Conservation (phyloP, 83 land plant species). For the Diphasiastrum complanatum region DNA sequence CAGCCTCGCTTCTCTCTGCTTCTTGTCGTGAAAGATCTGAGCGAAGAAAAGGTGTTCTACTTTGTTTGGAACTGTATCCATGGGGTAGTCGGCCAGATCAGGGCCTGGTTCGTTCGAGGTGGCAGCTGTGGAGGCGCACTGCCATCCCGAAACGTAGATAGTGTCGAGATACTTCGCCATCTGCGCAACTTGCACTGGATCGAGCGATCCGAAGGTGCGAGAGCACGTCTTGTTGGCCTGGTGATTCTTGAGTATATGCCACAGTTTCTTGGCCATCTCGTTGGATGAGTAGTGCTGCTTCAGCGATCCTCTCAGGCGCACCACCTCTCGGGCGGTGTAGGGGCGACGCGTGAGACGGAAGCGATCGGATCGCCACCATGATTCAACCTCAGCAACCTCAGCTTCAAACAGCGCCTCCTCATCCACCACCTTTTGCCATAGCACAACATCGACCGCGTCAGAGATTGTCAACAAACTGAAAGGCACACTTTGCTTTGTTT, state of each 20-base stretch:
- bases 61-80: slow-evolving; percentile 93
- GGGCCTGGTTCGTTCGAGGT: slow-evolving; percentile 90
- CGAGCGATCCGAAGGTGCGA: slow-evolving; percentile 80
- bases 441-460: too few relatives aligned
- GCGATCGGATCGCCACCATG: slow-evolving; percentile 80
- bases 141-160: slow-evolving; percentile 96
- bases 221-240: slow-evolving; percentile 77
- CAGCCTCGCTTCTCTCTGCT: slow-evolving; percentile 73
- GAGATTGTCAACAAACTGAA: too few relatives aligned
- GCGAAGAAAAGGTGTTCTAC: slow-evolving; percentile 88
- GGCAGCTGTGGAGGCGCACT: slow-evolving; percentile 89
- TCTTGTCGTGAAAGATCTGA: slow-evolving; percentile 81
- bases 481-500: too few relatives aligned
- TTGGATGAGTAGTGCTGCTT: slow-evolving; percentile 56
- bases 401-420: slow-evolving; percentile 75
- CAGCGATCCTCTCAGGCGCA: slow-evolving; percentile 65
- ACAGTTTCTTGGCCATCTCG: slow-evolving; percentile 80
- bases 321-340: slow-evolving; percentile 72
- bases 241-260: slow-evolving; percentile 69
- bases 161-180: slow-evolving; percentile 86
- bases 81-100: slow-evolving; percentile 92
- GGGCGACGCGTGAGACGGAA: slow-evolving; percentile 67
- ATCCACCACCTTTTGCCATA: too few relatives aligned
- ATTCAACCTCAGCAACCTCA: slow-evolving; percentile 72
- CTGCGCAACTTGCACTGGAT: slow-evolving; percentile 90